Conservation (phyloP, 2,329 filamentous ascomycete genomes). For the Xylaria sp. region DNA sequence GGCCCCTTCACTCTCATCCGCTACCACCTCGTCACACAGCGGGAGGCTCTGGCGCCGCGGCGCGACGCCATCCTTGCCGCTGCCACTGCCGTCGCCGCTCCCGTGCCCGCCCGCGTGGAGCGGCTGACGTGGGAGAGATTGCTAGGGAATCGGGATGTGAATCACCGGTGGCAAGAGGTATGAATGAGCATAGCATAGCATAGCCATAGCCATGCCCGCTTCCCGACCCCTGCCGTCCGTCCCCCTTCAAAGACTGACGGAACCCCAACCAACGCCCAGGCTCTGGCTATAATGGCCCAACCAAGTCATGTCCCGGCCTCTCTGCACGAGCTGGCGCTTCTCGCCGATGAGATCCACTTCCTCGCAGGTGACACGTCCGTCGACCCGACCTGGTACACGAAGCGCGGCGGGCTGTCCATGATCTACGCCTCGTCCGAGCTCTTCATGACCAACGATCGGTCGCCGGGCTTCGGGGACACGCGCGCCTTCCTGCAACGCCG, state of each 20-base stretch:
- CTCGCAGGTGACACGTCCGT: constrained; percentile 84
- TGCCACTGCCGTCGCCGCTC: constrained; percentile 36
- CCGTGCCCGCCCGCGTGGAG: constrained; percentile 69
- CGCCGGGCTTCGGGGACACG: constrained; percentile 78
- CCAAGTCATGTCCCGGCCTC: constrained; percentile 80
- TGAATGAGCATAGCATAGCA: constrained; percentile 38
- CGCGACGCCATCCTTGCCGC: constrained; percentile 52
- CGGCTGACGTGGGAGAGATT: constrained; percentile 80
- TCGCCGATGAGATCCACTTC: constrained; percentile 94
- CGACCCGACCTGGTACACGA: constrained; percentile 87
- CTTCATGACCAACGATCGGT: constrained; percentile 92
- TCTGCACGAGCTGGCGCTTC: constrained; percentile 78
- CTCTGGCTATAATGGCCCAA: constrained; percentile 89
- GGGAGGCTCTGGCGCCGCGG: constrained; percentile 64
- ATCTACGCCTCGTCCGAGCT: constrained; percentile 80
- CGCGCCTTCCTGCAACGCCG: constrained; percentile 81
- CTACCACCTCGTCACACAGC: constrained; percentile 77
- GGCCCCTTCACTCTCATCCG: constrained; percentile 84
- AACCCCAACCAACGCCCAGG: constrained; percentile 59
- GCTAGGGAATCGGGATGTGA: constrained; percentile 75
- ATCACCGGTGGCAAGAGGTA: constrained; percentile 88
- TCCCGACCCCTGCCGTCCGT: not conserved
- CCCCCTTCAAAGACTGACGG: not conserved
- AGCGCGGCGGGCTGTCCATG: constrained; percentile 65
- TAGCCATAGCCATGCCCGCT: not conserved